Evolutionary conservation across 805 yeast genomes (phyloP).

Genomic region (Blastobotrys muscicola): DNA sequence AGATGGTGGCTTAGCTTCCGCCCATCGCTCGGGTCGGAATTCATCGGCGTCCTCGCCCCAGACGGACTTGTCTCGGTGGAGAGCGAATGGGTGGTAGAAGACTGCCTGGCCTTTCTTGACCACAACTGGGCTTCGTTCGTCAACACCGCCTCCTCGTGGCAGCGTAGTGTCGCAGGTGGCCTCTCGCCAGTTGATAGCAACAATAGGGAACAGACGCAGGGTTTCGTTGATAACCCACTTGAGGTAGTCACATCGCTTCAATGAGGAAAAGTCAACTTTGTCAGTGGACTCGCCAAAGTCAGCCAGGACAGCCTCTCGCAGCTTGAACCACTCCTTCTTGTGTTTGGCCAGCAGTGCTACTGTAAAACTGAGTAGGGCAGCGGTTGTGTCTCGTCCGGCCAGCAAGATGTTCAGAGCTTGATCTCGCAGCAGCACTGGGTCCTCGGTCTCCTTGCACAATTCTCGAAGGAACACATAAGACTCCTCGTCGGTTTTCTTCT

Average conservation of each 20-base stretch:
- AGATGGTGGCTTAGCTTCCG: conserved; percentile 27
- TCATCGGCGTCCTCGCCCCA: conserved; percentile 35
- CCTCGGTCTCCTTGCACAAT: conserved; percentile 39
- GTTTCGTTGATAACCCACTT: conserved; percentile 40
- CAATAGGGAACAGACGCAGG: conserved; percentile 38
- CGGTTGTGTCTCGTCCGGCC: conserved; percentile 51
- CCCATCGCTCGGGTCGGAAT: conserved; percentile 41
- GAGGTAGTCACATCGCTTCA: conserved; percentile 40
- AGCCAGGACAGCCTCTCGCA: conserved; percentile 31
- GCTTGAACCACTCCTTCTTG: conserved; percentile 22
- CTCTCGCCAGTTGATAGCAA: conserved; percentile 36
- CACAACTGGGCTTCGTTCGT: conserved; percentile 28
- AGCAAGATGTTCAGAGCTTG: conserved; percentile 42
- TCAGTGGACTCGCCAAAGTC: conserved; percentile 27
- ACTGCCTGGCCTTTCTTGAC: conserved; percentile 33
- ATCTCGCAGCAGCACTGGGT: conserved; percentile 39
- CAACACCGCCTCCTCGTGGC: conserved; percentile 41
- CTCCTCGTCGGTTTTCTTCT: conserved; percentile 23
- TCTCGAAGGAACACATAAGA: conserved; percentile 41
- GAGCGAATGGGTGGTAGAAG: conserved; percentile 30
- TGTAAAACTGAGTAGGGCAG: conserved; percentile 38
- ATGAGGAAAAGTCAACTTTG: conserved; percentile 36
- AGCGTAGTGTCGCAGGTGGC: conserved; percentile 35
- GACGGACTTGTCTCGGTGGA: conserved; percentile 31
- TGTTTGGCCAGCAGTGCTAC: conserved; percentile 38